These are phyloP conservation scores for Candida khao-thaluensis DNA, from an alignment of 805 yeast species.

Conservation along the genomic window DNA sequence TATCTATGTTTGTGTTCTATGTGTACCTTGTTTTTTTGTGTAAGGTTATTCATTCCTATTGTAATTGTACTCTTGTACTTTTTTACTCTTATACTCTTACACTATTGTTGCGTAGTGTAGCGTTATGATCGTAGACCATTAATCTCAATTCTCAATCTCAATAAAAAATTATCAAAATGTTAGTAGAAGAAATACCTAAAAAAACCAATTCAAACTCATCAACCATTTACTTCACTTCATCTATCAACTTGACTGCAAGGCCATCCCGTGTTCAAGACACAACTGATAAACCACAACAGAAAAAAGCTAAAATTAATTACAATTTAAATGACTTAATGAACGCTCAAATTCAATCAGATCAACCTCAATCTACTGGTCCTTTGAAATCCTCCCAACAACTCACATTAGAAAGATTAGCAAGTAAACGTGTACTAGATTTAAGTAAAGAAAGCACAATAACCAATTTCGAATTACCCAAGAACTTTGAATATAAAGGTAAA, in stretches of 20 bases:
- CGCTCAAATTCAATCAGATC: slow-evolving; percentile 38
- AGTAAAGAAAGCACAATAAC: slow-evolving; percentile 29
- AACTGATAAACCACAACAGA: slow-evolving; percentile 26
- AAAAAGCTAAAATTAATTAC: slow-evolving; percentile 44
- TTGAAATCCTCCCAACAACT: slow-evolving; percentile 43
- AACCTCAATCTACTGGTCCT: slow-evolving; percentile 28
- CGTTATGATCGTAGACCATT: too few species aligned
- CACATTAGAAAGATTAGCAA: slow-evolving; percentile 38
- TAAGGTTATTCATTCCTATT: too few species aligned
- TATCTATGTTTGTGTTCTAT: too few species aligned
- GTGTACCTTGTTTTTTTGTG: too few species aligned
- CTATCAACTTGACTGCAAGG: slow-evolving; percentile 42
- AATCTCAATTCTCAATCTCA: too few species aligned
- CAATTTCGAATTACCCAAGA: slow-evolving; percentile 43
- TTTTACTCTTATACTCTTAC: too few species aligned
- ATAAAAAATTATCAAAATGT: slow-evolving; percentile 26
- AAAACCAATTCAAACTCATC: slow-evolving; percentile 28
- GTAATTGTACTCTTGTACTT: too few species aligned
- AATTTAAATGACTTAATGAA: slow-evolving; percentile 43
- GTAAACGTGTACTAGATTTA: slow-evolving; percentile 36
- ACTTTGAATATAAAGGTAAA: slow-evolving; percentile 32
- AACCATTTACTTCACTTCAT: slow-evolving; percentile 41
- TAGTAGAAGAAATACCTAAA: slow-evolving; percentile 45
- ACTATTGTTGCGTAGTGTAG: too few species aligned
- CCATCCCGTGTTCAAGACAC: slow-evolving; percentile 22